Base-by-base conservation (phyloP, 352 stramenopile species). In the Pythium sukuiense region DNA sequence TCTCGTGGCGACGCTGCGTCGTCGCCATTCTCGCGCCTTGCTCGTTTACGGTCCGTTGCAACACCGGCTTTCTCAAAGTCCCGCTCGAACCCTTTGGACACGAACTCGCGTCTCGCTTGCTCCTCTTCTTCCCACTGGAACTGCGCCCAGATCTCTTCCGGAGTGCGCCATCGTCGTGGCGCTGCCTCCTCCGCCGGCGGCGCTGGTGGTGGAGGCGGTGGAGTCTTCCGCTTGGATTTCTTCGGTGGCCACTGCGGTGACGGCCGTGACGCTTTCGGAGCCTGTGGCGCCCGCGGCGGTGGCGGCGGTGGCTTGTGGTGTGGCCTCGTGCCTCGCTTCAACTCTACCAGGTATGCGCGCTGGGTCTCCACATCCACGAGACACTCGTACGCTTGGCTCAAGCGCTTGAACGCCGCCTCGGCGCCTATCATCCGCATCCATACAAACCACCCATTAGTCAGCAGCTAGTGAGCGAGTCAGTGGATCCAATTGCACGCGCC, bases 301-400 rank as follows among this genome's bases (percentile, higher is more conserved):
- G 55, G 11, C n/a, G 68, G 26, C 39, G 46, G 33, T 48, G 55
- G 55, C n/a, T 14, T 54, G 1, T 32, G 52, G 20, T 50, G 54
- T 24, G 39, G 13, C 39, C 53, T 55, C 9, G 54, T 18, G 48
- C 53, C 43, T n/a, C 49, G 33, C 26, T 58, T 48, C 30, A 89
- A 46, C 35, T 70, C 65, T 49, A 61, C 56, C 12, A 90, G 39
- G 73, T 95, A 92, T 37, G 63, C 71, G n/a, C 73, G 70, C 65
- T 90, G 84, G 1, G 59, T 69, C 4, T 8, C 33, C 62, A 86
- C 74, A 39, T 89, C 63, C 7, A 73, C 65, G 2, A 95, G 71
- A 69, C 86, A 92, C 46, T 93, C 84, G 63, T 95, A 95, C 2
- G 86, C 84, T 33, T 83, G 71, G 53, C 83, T 89, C 32, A 95